phyloP scores from a whole-genome alignment of 257 asterid genomes.

The Solanum raphanifolium region DNA sequence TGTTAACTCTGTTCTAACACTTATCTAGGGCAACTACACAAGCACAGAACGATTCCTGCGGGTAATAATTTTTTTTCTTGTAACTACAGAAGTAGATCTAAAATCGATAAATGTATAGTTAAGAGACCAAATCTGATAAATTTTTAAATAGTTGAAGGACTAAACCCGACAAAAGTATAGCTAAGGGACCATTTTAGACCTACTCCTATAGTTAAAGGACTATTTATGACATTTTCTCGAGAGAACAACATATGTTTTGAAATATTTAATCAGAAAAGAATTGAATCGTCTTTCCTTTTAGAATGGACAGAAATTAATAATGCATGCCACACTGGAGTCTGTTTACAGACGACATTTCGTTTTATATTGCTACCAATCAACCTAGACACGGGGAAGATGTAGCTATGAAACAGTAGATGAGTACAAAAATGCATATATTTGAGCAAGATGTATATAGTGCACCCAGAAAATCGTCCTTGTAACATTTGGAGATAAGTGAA shows the following conservation, averaged over 20 bases:
- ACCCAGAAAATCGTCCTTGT: neutral
- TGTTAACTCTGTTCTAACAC: neutral
- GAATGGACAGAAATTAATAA: neutral
- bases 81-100: too few relatives aligned
- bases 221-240: neutral
- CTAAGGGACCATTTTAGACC: neutral
- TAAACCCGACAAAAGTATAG: too few relatives aligned
- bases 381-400: neutral
- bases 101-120: neutral
- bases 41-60: neutral
- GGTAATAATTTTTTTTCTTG: neutral
- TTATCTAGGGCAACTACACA: neutral
- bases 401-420: neutral
- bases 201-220: neutral
- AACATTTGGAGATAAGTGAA: neutral
- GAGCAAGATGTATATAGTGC: neutral
- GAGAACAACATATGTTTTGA: neutral
- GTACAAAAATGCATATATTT: neutral
- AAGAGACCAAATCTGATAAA: neutral
- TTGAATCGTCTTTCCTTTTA: neutral
- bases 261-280: neutral
- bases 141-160: too few relatives aligned
- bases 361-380: neutral
- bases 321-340: neutral
- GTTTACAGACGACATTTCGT: neutral